Base-by-base conservation (phyloP, 768 basidiomycete species). In the Cystoderma amianthinum region DNA sequence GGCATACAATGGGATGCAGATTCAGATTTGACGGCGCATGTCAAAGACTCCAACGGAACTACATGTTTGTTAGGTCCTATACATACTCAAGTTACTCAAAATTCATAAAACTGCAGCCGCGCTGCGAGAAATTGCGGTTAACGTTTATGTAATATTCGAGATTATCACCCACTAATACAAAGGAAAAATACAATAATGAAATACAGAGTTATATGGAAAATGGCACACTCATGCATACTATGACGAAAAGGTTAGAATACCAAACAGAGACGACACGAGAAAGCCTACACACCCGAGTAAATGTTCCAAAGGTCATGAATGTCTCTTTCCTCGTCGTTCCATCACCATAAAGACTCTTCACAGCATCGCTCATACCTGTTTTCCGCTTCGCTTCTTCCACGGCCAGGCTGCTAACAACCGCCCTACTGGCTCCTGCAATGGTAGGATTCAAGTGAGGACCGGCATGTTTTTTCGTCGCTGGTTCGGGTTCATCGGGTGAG, bases 251-350 rank as follows among this genome's bases (percentile, higher is more conserved):
- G 23, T 42, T 15, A 45, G 40, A 16, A 36, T 17, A 23, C 35
- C 1, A 15, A 21, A 21, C 7, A n/a, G 33, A 15, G 17, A 16
- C 30, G 15, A 38, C 28, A 38, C 17, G 13, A 23, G 13, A 16
- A 30, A 36, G 21, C 32, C 34, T 17, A 61, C 91, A 61, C 55
- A 92, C 91, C 64, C 92, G 76, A 6, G 86, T 94, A 50, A 94
- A 96, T 10, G 92, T 95, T 13, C 82, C 80, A 75, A 83, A 86
- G 1, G 91, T 94, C 75, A 90, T 90, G 51, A 92, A 94, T 4
- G 88, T 92, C 63, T 86, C 85, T 56, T 91, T 89, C 56, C 67
- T 71, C 47, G 67, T 66, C 38, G 71, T 62, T 12, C 77, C 73
- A 43, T 79, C 77, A 32, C 62, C 72, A 56, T 94, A 96, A 49